Base-by-base conservation (phyloP, 495 filamentous ascomycete genomes). In the Podospora pseudopauciseta region DNA sequence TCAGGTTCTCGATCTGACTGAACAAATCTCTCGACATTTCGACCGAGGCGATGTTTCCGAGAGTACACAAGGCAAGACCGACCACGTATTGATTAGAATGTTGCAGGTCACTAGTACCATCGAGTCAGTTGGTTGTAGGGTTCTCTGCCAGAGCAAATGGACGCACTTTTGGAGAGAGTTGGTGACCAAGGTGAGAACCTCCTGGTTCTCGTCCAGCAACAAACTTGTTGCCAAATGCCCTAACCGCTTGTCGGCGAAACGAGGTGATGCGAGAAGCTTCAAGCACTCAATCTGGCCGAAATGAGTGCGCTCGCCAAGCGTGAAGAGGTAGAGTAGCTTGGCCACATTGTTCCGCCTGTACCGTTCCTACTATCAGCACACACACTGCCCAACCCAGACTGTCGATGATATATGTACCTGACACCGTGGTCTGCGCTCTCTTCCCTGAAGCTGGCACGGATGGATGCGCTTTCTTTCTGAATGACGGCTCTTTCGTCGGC, bases 21-120 rank as follows among this genome's bases (percentile, higher is more conserved):
- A 98, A 99, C 23, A 99, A 84, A 80, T 99, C 95, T 80, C 95
- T 87, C n/a, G 94, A 95, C 95, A 99, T 99, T 77, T 99, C 95
- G 73, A 97, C 83, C 9, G 93, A 97, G 64, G 96, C 95, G 71
- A 99, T 99, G 76, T 99, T 99, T 59, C 94, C 95, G 39, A 99
- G 86, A 1, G 95, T 94, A 75, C 93, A 97, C 32, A 99, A 88
- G 65, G 95, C 96, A 55, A 98, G 89, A 59, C 95, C 95, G 74
- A 98, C 95, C 68, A 99, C 92, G 78, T 98, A 99, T 80, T 99
- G 95, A 76, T 99, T 99, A 66, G 92, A 94, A 81, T 98, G 95
- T 67, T 93, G 92, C 63, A 98, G 86, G 76, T 98, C 94, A 85
- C 94, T 97, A 73, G 55, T 26, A n/a, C n/a, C 23, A 58, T 58